These are phyloP conservation scores for Pueraria montana DNA, from an alignment of 306 rosid species.

Conservation along the genomic window DNA sequence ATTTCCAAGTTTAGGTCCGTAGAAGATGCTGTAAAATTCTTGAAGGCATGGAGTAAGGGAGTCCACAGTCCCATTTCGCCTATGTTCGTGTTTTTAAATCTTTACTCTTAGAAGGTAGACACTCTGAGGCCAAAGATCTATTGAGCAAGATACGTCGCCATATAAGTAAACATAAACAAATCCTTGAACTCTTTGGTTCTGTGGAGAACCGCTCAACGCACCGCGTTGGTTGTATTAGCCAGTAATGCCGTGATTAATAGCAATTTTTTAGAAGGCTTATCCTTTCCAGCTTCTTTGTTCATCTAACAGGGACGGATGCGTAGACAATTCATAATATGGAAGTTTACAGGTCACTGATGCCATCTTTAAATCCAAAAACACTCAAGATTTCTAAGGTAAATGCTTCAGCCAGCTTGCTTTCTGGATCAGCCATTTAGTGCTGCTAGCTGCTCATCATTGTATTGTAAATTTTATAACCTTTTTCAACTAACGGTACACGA, in stretches of 20 bases:
- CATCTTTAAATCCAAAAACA: too few species aligned
- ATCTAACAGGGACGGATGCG: not conserved
- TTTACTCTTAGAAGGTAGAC: slow-evolving; percentile 78
- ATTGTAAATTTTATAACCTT: too few species aligned
- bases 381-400: too few species aligned
- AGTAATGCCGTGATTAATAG: slow-evolving; percentile 7
- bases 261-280: not conserved
- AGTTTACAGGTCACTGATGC: too few species aligned
- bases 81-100: slow-evolving; percentile 72
- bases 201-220: not conserved
- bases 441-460: too few species aligned
- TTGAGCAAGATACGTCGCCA: slow-evolving; percentile 70
- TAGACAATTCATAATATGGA: not conserved
- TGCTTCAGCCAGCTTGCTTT: too few species aligned
- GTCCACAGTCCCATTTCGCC: slow-evolving; percentile 58
- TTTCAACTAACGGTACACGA: too few species aligned
- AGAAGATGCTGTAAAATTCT: slow-evolving; percentile 76
- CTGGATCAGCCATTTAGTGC: too few species aligned
- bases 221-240: not conserved
- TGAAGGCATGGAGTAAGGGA: slow-evolving; percentile 47
- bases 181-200: slow-evolving; percentile 67
- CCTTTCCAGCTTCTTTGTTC: slow-evolving; percentile 6
- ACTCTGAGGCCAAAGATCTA: slow-evolving; percentile 74
- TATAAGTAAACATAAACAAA: slow-evolving; percentile 59
- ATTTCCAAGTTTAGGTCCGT: slow-evolving; percentile 81